phyloP scores from a whole-genome alignment of 352 stramenopile genomes.

The Globisporangium alternatum region DNA sequence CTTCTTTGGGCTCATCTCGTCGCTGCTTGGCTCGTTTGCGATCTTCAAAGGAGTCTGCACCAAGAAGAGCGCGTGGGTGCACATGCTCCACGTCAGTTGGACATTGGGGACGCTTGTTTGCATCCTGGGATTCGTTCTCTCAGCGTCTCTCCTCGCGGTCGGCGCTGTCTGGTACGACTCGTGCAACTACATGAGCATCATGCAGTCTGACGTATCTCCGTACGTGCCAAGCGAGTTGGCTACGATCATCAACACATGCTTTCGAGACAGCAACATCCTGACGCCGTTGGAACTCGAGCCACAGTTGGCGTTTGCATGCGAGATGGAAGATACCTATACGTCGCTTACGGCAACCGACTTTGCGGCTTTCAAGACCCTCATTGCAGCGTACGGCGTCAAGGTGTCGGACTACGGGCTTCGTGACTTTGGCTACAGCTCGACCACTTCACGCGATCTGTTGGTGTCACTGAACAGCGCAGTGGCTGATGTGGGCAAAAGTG shows the following conservation, averaged over 20 bases:
- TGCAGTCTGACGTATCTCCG: conserved; percentile 67
- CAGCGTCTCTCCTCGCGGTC: conserved; percentile 67
- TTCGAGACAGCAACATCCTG: conserved; percentile 63
- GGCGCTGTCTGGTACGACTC: conserved; percentile 76
- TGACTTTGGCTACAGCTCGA: conserved; percentile 67
- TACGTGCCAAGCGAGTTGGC: conserved; percentile 65
- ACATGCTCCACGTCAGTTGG: conserved; percentile 78
- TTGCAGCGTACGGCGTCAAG: conserved; percentile 40
- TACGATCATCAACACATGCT: conserved; percentile 63
- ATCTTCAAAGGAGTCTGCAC: conserved; percentile 78
- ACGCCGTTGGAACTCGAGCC: conserved; percentile 49
- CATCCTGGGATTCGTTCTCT: conserved; percentile 76
- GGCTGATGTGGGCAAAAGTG: conserved; percentile 15
- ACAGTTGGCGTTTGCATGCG: conserved; percentile 58
- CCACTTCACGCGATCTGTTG: conserved; percentile 40
- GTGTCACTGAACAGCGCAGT: conserved; percentile 35
- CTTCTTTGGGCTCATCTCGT: conserved; percentile 66
- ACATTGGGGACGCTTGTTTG: conserved; percentile 67
- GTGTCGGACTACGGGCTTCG: conserved; percentile 51
- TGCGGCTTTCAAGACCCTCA: conserved; percentile 28
- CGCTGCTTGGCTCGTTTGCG: conserved; percentile 56
- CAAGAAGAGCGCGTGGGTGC: conserved; percentile 69
- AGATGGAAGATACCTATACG: conserved; percentile 57
- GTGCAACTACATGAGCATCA: conserved; percentile 81
- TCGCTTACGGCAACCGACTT: conserved; percentile 44